Conservation (phyloP, 2,329 filamentous ascomycete genomes). For the Graphium sp. region DNA sequence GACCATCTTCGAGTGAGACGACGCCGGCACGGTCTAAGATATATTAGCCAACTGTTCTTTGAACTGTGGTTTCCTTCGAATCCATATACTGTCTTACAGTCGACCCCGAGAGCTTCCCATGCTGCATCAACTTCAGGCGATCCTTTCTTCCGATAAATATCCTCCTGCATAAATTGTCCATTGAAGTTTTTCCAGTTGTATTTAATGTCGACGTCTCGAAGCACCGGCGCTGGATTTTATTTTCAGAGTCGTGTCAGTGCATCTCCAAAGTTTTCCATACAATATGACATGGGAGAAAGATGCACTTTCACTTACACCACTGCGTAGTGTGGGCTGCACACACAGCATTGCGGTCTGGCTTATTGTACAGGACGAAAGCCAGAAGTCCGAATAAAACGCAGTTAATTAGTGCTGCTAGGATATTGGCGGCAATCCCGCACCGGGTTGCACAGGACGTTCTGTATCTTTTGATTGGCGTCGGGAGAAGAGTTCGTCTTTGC, state of each 20-base stretch:
- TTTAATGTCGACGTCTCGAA: conserved; percentile 14
- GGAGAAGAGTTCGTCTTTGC: too few species aligned
- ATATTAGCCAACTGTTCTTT: conserved; percentile 3
- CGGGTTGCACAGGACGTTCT: too few species aligned
- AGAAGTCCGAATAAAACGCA: too few species aligned
- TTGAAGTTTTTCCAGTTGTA: conserved; percentile 27
- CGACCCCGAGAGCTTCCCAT: conserved; percentile 25
- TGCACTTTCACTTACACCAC: conserved; percentile 19
- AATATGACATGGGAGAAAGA: neutral
- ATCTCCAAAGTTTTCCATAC: neutral
- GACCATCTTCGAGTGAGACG: conserved; percentile 29
- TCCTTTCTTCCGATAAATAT: conserved; percentile 30
- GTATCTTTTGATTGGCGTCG: too few species aligned
- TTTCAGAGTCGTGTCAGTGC: neutral
- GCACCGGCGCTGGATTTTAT: conserved; percentile 13
- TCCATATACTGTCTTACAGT: conserved; percentile 20
- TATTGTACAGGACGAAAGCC: too few species aligned
- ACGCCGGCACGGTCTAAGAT: conserved; percentile 24
- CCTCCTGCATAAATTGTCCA: conserved; percentile 36
- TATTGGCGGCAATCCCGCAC: too few species aligned
- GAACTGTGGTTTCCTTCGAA: neutral
- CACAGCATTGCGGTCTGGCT: conserved; percentile 8
- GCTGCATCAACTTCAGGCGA: conserved; percentile 37
- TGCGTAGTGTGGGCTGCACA: conserved; percentile 16
- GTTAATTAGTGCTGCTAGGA: too few species aligned